Percentiles rank a stretch among this genome's conserved stretches.
These are phyloP conservation scores for Curvularia hawaiiensis DNA, from an alignment of 2,329 filamentous ascomycete species.

Conservation along the genomic window DNA sequence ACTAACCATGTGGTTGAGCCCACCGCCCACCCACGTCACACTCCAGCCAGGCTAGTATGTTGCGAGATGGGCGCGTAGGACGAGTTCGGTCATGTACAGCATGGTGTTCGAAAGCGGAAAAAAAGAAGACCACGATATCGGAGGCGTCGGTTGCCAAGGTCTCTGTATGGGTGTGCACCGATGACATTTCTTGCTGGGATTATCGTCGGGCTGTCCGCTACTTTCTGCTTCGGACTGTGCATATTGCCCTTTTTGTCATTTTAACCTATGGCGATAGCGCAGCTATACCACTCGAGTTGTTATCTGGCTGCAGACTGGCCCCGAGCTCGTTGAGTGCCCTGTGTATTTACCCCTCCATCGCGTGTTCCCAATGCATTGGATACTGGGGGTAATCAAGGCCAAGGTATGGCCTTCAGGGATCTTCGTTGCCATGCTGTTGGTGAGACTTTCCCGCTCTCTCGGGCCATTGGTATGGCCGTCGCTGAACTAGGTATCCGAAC, in stretches of 20 bases:
- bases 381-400: conserved; percentile 8
- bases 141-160: not conserved
- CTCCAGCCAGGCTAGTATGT: not conserved
- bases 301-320: conserved; percentile 2
- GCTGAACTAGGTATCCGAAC: conserved; percentile 27
- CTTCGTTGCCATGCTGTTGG: conserved; percentile 11
- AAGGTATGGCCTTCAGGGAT: conserved; percentile 22
- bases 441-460: conserved; percentile 20
- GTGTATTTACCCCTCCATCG: not conserved
- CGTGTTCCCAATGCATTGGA: conserved; percentile 19
- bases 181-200: conserved; percentile 2
- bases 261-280: not conserved
- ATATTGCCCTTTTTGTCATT: not conserved
- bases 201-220: not conserved
- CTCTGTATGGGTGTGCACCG: not conserved
- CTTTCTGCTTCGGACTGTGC: conserved; percentile 4
- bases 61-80: conserved; percentile 17
- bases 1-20: conserved; percentile 5
- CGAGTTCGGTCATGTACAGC: not conserved
- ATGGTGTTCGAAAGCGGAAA: not conserved
- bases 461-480: conserved; percentile 18
- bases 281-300: not conserved
- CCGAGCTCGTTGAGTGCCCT: conserved; percentile 1
- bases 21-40: not conserved
- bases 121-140: not conserved